Base-by-base conservation (phyloP, 345 rosid species). In the Camelina hispida region DNA sequence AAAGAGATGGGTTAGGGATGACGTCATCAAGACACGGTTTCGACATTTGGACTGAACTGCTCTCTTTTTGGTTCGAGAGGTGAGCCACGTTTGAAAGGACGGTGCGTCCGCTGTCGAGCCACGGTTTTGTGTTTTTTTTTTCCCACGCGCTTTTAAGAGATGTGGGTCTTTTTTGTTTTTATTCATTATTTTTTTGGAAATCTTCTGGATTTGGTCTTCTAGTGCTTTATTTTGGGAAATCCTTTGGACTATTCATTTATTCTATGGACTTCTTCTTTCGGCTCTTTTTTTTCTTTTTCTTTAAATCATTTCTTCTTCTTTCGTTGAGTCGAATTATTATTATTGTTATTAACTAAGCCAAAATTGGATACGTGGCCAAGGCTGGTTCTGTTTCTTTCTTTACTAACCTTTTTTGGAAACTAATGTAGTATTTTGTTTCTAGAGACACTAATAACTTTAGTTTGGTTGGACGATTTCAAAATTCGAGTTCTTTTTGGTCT, bases 81-180 rank as follows among this genome's bases (percentile, higher is more conserved):
- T 6, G 63, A 54, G 79, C 79, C 79, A 76, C 79, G 79, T 62
- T 62, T 34, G 42, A 16, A 12, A 1, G 58, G 75, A 2, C 43
- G 64, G 74, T 44, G 69, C 69, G 58, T 69, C 62, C 69, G 79
- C 70, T 69, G 64, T 76, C 75, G 4, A 69, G 65, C 79, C 74
- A 62, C 79, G 69, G 69, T 62, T 62, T 62, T 38, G 59, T 18
- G 17, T 6, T 38, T 47, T 15, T 35, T 9, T 9, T 7, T 65
- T 37, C 46, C 68, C 50, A 76, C 79, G 51, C 79, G 79, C 69
- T 61, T 76, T 40, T 40, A n/a, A 1, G 2, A 34, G 12, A 16
- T 68, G 40, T 51, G 68, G 73, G 55, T 0, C 43, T 65, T 23
- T 23, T 28, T 28, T 28, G 30, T 28, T 28, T 28, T 28, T 28